Percentiles rank a stretch among this genome's conserved stretches.
Evolutionary conservation across 140 eudicot genomes (phyloP).

Genomic region (Ambrosia hybrid): DNA sequence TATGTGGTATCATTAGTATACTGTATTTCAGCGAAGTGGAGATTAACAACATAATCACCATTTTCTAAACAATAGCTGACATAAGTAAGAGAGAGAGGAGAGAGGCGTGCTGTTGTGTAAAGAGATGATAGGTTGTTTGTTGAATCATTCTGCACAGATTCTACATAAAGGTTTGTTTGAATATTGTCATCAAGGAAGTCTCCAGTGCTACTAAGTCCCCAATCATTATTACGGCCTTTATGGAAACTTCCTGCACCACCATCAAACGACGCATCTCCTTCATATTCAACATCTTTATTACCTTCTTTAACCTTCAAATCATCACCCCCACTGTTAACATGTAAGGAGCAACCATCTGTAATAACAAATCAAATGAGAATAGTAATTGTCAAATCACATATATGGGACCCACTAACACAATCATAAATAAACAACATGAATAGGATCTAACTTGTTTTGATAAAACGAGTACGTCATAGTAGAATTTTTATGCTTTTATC

Average conservation of each 20-base stretch:
- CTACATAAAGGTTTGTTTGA: constrained; percentile 48
- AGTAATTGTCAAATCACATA: constrained; percentile 7
- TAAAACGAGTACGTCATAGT: neutral
- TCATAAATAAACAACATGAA: neutral
- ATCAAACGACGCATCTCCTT: constrained; percentile 64
- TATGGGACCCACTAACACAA: neutral
- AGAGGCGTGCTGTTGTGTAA: constrained; percentile 61
- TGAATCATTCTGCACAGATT: constrained; percentile 1
- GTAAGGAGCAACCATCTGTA: constrained; percentile 78
- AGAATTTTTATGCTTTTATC: neutral
- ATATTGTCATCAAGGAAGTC: constrained; percentile 70
- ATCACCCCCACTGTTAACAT: constrained; percentile 76
- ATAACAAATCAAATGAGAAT: constrained; percentile 4
- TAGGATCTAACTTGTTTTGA: neutral
- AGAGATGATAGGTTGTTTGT: constrained; percentile 41
- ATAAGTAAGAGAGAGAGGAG: constrained; percentile 71
- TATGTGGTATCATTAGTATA: constrained; percentile 57
- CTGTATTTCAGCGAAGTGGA: constrained; percentile 72
- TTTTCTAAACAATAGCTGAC: constrained; percentile 69
- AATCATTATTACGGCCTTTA: constrained; percentile 32
- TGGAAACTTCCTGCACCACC: constrained; percentile 56
- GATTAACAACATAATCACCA: constrained; percentile 56
- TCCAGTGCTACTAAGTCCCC: constrained; percentile 91
- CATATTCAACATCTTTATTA: constrained; percentile 40
- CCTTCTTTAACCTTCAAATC: constrained; percentile 42